A percentile compares a stretch with the other conserved stretches of the same genome.
These are phyloP conservation scores for Rhizophora apiculata DNA, from an alignment of 345 rosid species.

Conservation along the genomic window DNA sequence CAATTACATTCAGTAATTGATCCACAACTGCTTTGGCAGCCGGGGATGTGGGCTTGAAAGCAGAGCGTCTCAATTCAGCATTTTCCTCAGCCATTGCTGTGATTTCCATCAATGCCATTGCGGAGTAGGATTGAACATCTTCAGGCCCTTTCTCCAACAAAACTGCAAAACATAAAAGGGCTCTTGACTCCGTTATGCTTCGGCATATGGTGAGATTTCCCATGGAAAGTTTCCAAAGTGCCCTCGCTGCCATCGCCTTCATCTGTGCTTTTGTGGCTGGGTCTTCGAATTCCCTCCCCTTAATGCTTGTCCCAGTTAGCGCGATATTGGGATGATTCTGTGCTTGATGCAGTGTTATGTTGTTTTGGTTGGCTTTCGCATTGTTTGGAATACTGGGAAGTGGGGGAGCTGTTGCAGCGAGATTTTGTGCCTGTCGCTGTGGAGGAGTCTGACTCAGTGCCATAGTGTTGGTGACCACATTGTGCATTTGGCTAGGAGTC, in stretches of 20 bases:
- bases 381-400: not conserved
- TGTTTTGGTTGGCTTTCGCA: constrained; percentile 5
- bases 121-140: constrained; percentile 27
- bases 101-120: constrained; percentile 34
- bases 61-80: constrained; percentile 20
- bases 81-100: constrained; percentile 31
- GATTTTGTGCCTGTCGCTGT: not conserved
- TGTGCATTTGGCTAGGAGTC: constrained; percentile 19
- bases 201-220: constrained; percentile 22
- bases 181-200: constrained; percentile 32
- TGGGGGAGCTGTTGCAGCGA: not conserved
- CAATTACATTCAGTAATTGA: constrained; percentile 20
- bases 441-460: constrained; percentile 1
- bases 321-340: constrained; percentile 9
- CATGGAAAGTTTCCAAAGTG: constrained; percentile 25
- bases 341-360: not conserved
- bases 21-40: constrained; percentile 29
- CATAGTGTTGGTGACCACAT: constrained; percentile 14
- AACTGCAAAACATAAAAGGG: constrained; percentile 27
- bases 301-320: constrained; percentile 29
- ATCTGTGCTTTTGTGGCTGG: constrained; percentile 28
- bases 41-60: constrained; percentile 34
- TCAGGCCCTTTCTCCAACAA: constrained; percentile 27
- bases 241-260: constrained; percentile 38
- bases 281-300: constrained; percentile 30